Base-by-base conservation (phyloP, 768 basidiomycete genomes). In the Phallus indusiatus region DNA sequence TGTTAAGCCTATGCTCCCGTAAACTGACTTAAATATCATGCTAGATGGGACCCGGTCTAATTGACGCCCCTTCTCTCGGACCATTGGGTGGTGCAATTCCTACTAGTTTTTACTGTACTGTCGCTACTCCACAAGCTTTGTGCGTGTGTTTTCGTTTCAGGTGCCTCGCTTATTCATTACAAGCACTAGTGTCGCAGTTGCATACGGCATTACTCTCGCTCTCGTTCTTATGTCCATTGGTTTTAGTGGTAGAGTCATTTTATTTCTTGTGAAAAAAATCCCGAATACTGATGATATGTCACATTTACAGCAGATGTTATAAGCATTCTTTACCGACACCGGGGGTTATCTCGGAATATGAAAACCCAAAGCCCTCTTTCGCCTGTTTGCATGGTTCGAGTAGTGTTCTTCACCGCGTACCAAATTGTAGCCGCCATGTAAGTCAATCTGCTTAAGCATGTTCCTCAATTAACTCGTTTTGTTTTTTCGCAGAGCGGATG, bases 91-190 rank as follows among this genome's bases (percentile, higher is more conserved):
- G 48, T 11, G 57, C 35, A 22, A 33, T 59, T 20, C 57, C 57
- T 4, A 46, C 50, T 5, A 52, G 52, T 21, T 59, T 59, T 35
- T 59, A 59, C 28, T 59, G 57, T 33, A 36, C 49, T 14, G 34
- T 59, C 14, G 17, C 37, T 14, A 28, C 36, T 22, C 49, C 24
- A 20, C 21, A 50, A 0, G 11, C 49, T 35, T 59, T 59, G 57
- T 59, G n/a, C 34, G 47, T 22, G 47, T 37, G 12, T 6, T 28
- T 28, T 28, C 2, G 16, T 16, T 18, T 52, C 33, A 18, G 33
- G 5, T 58, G 9, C 20, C 33, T 28, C 36, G 14, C 9, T 21
- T 51, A 12, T 34, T 52, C 12, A 34, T 33, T 49, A 12, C 7
- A n/a, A n/a, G n/a, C n/a, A 28, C 22, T 35, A 59, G 57, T 24